These are phyloP conservation scores for Eutrema heterophyllum DNA, from an alignment of 345 rosid genomes.

Conservation along the genomic window DNA sequence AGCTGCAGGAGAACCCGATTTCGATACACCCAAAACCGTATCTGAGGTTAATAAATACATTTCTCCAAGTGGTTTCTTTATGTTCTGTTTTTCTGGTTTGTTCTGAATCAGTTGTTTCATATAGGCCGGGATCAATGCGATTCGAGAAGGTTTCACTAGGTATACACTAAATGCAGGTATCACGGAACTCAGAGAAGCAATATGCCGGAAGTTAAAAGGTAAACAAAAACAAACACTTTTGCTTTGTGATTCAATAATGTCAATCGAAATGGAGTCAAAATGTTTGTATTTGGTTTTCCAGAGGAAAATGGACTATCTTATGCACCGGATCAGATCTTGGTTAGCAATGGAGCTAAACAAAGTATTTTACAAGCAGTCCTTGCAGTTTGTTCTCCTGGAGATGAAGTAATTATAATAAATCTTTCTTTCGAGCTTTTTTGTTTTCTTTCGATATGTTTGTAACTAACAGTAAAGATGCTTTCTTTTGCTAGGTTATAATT, in stretches of 20 bases:
- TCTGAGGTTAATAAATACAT: conserved; percentile 50
- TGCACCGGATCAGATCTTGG: conserved; percentile 75
- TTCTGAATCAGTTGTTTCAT: neutral
- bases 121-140: conserved; percentile 90
- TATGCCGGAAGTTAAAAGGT: conserved; percentile 86
- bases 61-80: neutral
- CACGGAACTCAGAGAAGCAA: conserved; percentile 74
- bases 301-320: conserved; percentile 90
- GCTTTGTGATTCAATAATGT: neutral
- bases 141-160: conserved; percentile 83
- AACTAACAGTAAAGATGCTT: no score
- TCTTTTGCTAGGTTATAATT: conserved; percentile 59
- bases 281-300: conserved; percentile 16
- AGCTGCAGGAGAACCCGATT: conserved; percentile 99
- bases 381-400: conserved; percentile 95
- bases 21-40: conserved; percentile 71
- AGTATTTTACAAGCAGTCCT: conserved; percentile 68
- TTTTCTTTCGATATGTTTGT: neutral
- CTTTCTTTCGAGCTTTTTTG: neutral
- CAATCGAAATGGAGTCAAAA: neutral
- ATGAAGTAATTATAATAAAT: conserved; percentile 52
- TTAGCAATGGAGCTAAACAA: conserved; percentile 98
- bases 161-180: conserved; percentile 91
- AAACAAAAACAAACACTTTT: neutral
- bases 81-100: neutral